phyloP scores from a whole-genome alignment of 805 yeast genomes.

The Pichia californica region DNA sequence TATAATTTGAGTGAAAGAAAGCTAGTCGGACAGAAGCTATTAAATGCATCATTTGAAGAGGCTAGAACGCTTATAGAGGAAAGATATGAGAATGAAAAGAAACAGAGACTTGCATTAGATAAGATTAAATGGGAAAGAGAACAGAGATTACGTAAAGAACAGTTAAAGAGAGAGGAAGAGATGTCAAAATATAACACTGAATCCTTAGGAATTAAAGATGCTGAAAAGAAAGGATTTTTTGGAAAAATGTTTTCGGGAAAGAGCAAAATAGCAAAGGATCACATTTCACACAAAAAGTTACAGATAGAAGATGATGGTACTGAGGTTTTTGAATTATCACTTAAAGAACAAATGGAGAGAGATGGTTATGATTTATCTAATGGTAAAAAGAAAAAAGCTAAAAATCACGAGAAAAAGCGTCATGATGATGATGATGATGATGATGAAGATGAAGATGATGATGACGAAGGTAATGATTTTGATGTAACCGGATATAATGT shows the following conservation, averaged over 20 bases:
- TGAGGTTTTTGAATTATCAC: not conserved
- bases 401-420: not conserved
- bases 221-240: constrained; percentile 19
- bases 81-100: constrained; percentile 14
- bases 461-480: not conserved
- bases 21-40: constrained; percentile 9
- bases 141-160: constrained; percentile 16
- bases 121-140: constrained; percentile 22
- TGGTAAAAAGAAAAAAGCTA: not conserved
- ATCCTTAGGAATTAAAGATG: constrained; percentile 2
- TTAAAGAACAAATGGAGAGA: constrained; percentile 7
- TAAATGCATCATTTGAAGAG: constrained; percentile 17
- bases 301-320: not conserved
- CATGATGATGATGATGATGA: constrained; percentile 4
- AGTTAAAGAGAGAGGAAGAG: constrained; percentile 18
- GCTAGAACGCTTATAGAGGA: constrained; percentile 19
- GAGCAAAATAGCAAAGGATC: constrained; percentile 26
- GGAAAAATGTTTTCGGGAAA: constrained; percentile 23
- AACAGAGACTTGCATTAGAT: constrained; percentile 12
- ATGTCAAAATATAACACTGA: constrained; percentile 15
- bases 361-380: constrained; percentile 5
- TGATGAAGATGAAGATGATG: constrained; percentile 1
- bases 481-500: constrained; percentile 2
- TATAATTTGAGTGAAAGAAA: not conserved
- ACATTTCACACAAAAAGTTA: constrained; percentile 19